Evolutionary conservation across 2,329 filamentous ascomycete species (phyloP).

Genomic region (Beauveria brongniartii): DNA sequence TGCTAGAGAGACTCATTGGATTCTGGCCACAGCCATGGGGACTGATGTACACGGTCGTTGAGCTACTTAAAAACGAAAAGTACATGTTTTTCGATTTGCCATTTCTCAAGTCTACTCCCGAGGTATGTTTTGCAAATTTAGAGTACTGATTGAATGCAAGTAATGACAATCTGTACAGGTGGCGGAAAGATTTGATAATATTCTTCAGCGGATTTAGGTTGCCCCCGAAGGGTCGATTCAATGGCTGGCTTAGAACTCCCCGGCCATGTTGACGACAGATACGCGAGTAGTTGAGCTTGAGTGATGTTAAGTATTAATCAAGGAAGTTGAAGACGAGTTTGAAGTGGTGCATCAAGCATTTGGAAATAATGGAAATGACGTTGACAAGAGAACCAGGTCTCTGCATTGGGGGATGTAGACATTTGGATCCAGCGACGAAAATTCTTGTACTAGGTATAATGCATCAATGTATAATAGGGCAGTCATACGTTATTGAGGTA

Average conservation of each 20-base stretch:
- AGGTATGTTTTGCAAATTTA: constrained; percentile 46
- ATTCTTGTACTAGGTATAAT: constrained; percentile 22
- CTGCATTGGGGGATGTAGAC: constrained; percentile 10
- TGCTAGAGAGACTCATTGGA: constrained; percentile 80
- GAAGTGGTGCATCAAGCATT: constrained; percentile 1
- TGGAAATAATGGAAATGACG: constrained; percentile 5
- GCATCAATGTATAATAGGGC: constrained; percentile 31
- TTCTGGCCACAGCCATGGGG: constrained; percentile 96
- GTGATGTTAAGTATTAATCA: background rate
- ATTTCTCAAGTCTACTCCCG: constrained; percentile 82
- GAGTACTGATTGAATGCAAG: background rate
- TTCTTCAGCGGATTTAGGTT: constrained; percentile 26
- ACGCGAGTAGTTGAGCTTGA: background rate
- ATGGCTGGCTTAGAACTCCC: background rate
- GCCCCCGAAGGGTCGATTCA: background rate
- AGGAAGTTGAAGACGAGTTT: background rate
- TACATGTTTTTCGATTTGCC: constrained; percentile 89
- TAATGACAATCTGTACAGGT: constrained; percentile 20
- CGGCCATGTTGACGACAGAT: background rate
- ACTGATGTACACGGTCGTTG: constrained; percentile 76
- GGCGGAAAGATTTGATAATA: constrained; percentile 28
- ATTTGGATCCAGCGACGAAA: constrained; percentile 1
- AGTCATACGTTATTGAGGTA: constrained; percentile 19
- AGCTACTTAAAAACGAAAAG: constrained; percentile 84
- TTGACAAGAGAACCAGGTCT: constrained; percentile 1